Percentiles rank a stretch among this genome's conserved stretches.
Evolutionary conservation across 73 alveolate species (phyloP).

Genomic region (Effrenium voratum): DNA sequence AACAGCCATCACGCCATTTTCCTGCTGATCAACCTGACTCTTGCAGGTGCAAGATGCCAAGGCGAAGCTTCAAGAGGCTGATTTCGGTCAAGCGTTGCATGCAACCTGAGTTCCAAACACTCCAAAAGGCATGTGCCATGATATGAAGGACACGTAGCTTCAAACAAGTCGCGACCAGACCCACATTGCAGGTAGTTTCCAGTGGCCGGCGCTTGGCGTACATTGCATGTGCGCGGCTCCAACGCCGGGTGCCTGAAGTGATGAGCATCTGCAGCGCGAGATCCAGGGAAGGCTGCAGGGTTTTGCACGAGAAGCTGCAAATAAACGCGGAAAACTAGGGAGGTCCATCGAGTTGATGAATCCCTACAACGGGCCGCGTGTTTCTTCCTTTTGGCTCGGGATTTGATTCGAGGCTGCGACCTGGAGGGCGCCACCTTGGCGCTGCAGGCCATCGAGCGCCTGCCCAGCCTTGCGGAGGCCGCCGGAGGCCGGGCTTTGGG

Average conservation of each 20-base stretch:
- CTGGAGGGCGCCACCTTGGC: neutral
- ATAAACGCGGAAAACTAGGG: neutral
- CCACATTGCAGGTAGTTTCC: conserved; percentile 33
- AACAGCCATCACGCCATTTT: too few species aligned
- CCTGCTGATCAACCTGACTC: too few species aligned
- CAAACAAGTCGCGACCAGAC: neutral
- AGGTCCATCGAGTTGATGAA: too few species aligned
- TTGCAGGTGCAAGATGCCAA: conserved; percentile 62
- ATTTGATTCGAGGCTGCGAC: neutral
- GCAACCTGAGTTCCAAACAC: too few species aligned
- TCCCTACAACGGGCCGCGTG: neutral
- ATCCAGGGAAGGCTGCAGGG: neutral
- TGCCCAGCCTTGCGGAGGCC: conserved; percentile 29
- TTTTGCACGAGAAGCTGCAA: neutral
- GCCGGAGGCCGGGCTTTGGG: conserved; percentile 43
- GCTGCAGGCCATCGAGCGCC: conserved; percentile 29
- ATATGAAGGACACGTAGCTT: neutral
- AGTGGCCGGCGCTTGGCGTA: conserved; percentile 70
- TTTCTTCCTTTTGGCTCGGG: neutral
- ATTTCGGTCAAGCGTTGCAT: too few species aligned
- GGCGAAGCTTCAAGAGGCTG: conserved; percentile 55
- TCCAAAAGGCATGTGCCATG: neutral
- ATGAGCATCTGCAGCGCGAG: neutral
- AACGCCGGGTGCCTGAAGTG: neutral
- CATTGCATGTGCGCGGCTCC: conserved; percentile 71